These are phyloP conservation scores for Lolium rigidum DNA, from an alignment of 176 grass and related monocot genomes.

Conservation along the genomic window DNA sequence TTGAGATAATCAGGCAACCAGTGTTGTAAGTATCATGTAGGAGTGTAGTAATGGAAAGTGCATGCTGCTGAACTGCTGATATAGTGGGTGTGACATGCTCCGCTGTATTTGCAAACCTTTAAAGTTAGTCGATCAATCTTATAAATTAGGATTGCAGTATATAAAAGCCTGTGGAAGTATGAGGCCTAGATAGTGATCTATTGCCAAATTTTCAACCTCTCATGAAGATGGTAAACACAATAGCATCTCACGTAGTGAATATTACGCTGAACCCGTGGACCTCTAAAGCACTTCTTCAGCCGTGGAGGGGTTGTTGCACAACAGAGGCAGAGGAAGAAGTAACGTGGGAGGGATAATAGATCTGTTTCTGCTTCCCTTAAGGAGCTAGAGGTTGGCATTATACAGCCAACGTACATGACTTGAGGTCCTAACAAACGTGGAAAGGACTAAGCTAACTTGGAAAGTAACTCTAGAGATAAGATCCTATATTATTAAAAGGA, in stretches of 20 bases:
- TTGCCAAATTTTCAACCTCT: neutral
- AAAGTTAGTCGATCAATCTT: slow-evolving; percentile 16
- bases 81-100: neutral
- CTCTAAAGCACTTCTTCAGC: neutral
- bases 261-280: neutral
- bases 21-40: slow-evolving; percentile 9
- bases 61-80: slow-evolving; percentile 1
- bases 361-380: too few relatives aligned
- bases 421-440: too few relatives aligned
- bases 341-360: neutral
- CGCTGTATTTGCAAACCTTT: neutral
- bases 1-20: neutral
- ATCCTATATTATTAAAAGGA: too few relatives aligned
- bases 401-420: too few relatives aligned
- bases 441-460: too few relatives aligned
- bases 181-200: neutral
- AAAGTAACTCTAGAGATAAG: too few relatives aligned
- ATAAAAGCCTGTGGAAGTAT: neutral
- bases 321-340: neutral
- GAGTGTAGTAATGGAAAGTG: neutral
- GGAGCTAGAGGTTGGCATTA: too few relatives aligned
- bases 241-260: neutral
- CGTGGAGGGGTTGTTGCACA: neutral
- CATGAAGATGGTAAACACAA: slow-evolving; percentile 10
- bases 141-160: slow-evolving; percentile 8